phyloP scores from a whole-genome alignment of 2,329 filamentous ascomycete species.

The Cercospora brassicicola region DNA sequence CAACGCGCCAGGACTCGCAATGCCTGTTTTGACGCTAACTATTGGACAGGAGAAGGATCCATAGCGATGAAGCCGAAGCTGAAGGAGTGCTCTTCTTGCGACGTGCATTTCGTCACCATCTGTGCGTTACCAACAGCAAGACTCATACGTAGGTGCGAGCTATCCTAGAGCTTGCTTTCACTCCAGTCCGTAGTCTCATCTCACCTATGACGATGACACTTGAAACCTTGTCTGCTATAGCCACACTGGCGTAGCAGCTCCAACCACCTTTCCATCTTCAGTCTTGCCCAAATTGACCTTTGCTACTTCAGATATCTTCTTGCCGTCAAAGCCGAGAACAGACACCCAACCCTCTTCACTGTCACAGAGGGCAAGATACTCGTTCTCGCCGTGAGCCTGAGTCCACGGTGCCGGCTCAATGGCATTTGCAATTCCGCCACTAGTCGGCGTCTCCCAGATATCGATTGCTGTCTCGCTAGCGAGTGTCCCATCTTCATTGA shows the following conservation, averaged over 20 bases:
- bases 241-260: slow-evolving; percentile 40
- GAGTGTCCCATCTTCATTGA: slow-evolving; percentile 32
- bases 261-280: slow-evolving; percentile 34
- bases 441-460: slow-evolving; percentile 40
- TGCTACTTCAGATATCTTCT: slow-evolving; percentile 34
- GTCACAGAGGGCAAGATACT: slow-evolving; percentile 41
- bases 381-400: slow-evolving; percentile 22
- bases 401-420: slow-evolving; percentile 38
- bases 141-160: slow-evolving; percentile 15
- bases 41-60: slow-evolving; percentile 1
- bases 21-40: not conserved
- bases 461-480: slow-evolving; percentile 32
- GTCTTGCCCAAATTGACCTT: slow-evolving; percentile 36
- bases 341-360: slow-evolving; percentile 39
- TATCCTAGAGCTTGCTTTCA: slow-evolving; percentile 13
- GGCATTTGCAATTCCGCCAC: slow-evolving; percentile 40
- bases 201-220: slow-evolving; percentile 3
- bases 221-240: slow-evolving; percentile 23
- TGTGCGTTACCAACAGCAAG: slow-evolving; percentile 5
- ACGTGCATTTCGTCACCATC: slow-evolving; percentile 11
- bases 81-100: slow-evolving; percentile 14
- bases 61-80: slow-evolving; percentile 12
- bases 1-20: not conserved
- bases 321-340: slow-evolving; percentile 38
- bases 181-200: not conserved